Evolutionary conservation across 1,139 yeast genomes (phyloP).

Genomic region (Neolecta irregularis): DNA sequence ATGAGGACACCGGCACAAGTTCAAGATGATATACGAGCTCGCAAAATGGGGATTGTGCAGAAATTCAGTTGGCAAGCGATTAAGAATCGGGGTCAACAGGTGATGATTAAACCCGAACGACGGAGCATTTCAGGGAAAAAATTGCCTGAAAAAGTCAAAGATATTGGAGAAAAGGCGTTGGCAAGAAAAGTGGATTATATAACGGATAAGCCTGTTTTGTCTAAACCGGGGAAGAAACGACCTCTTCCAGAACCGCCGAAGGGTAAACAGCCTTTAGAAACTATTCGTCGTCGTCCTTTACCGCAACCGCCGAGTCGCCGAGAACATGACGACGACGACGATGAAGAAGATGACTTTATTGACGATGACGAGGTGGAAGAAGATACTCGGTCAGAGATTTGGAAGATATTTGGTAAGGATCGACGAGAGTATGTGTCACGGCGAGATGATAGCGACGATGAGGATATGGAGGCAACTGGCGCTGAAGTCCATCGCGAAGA

Average conservation of each 20-base stretch:
- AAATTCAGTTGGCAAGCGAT: too few species aligned
- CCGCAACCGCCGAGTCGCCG: background rate
- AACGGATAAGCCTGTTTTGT: background rate
- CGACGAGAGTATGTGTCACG: conserved; percentile 1
- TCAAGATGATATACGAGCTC: conserved; percentile 1
- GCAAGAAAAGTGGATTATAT: background rate
- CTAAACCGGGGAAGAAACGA: background rate
- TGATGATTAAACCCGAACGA: too few species aligned
- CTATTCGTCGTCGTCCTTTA: background rate
- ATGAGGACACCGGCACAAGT: background rate
- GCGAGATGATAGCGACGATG: background rate
- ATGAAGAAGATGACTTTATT: background rate
- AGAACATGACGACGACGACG: background rate
- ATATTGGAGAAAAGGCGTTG: background rate
- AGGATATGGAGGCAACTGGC: conserved; percentile 3
- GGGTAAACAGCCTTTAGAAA: background rate
- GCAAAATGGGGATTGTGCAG: too few species aligned
- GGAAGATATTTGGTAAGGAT: conserved; percentile 1
- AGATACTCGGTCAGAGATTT: conserved; percentile 1
- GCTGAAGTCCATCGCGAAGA: conserved; percentile 1
- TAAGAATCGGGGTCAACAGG: too few species aligned
- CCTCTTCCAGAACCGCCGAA: background rate
- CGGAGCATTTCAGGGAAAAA: conserved; percentile 1
- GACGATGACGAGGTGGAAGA: background rate
- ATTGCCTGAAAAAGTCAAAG: background rate